Percentiles rank a stretch among this genome's conserved stretches.
Conservation (phyloP, 1,139 yeast genomes). For the Hemisphaericaspora xylanilytica region DNA sequence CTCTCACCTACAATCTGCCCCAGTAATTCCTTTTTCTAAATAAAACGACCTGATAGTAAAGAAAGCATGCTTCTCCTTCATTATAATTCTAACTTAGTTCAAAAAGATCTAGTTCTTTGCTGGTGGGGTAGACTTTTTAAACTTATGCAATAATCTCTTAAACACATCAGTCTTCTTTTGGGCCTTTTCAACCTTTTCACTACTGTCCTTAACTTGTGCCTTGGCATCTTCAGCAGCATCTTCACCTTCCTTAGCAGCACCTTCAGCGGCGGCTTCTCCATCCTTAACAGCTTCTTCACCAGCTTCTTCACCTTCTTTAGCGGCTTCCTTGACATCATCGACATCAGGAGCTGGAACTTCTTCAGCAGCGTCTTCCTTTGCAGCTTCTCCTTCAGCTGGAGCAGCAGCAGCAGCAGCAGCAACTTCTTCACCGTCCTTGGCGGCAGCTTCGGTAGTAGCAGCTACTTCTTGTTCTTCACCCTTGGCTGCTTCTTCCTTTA, state of each 20-base stretch:
- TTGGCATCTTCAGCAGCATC: slow-evolving; percentile 25
- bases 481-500: slow-evolving; percentile 9
- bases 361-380: slow-evolving; percentile 12
- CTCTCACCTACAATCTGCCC: no score
- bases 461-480: no score
- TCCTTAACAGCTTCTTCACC: slow-evolving; percentile 13
- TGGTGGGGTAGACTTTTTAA: slow-evolving; percentile 42
- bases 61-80: no score
- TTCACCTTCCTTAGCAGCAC: slow-evolving; percentile 12
- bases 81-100: no score
- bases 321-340: slow-evolving; percentile 11
- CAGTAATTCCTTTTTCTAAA: no score
- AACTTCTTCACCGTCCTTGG: slow-evolving; percentile 7
- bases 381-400: slow-evolving; percentile 12
- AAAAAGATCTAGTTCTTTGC: slow-evolving; percentile 34
- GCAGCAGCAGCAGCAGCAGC: slow-evolving; percentile 11
- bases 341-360: slow-evolving; percentile 9
- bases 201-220: slow-evolving; percentile 28
- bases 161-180: slow-evolving; percentile 48
- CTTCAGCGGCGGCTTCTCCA: slow-evolving; percentile 14
- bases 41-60: no score
- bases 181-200: slow-evolving; percentile 31
- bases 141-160: slow-evolving; percentile 48
- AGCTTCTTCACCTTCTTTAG: slow-evolving; percentile 11
- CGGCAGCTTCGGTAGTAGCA: slow-evolving; percentile 8